phyloP scores from a whole-genome alignment of 2,329 filamentous ascomycete genomes.

The Penicillium sp. region DNA sequence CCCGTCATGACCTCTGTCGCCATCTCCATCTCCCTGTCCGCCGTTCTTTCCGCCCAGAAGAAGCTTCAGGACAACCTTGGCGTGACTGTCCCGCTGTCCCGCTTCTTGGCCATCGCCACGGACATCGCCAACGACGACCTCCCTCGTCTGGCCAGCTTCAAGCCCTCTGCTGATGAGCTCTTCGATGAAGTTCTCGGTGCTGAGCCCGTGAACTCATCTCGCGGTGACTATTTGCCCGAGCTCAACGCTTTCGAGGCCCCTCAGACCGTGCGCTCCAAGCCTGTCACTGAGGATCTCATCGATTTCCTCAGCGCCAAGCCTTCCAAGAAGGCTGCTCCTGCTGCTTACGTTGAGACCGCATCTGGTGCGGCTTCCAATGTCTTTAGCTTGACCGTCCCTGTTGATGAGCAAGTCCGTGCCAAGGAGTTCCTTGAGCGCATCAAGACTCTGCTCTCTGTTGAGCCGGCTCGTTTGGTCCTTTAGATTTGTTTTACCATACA shows the following conservation, averaged over 20 bases:
- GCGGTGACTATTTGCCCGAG: slow-evolving; percentile 70
- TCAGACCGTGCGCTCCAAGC: slow-evolving; percentile 34
- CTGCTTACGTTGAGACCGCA: slow-evolving; percentile 38
- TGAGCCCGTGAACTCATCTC: slow-evolving; percentile 44
- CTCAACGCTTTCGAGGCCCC: slow-evolving; percentile 56
- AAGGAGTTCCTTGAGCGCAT: slow-evolving; percentile 80
- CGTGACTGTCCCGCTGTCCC: slow-evolving; percentile 78
- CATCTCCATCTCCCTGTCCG: slow-evolving; percentile 74
- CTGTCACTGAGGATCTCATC: slow-evolving; percentile 71
- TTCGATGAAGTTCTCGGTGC: slow-evolving; percentile 84
- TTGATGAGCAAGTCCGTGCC: slow-evolving; percentile 79
- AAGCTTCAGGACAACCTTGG: slow-evolving; percentile 76
- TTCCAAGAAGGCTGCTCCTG: slow-evolving; percentile 33
- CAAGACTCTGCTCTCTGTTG: slow-evolving; percentile 78
- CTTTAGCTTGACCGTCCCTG: slow-evolving; percentile 78
- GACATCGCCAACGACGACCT: slow-evolving; percentile 87
- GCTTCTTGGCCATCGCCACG: slow-evolving; percentile 81
- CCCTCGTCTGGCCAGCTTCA: slow-evolving; percentile 64
- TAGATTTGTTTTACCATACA: slow-evolving; percentile 30
- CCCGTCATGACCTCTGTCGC: slow-evolving; percentile 53
- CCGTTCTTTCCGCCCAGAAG: slow-evolving; percentile 78
- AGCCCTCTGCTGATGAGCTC: slow-evolving; percentile 75
- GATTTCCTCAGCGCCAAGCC: slow-evolving; percentile 69
- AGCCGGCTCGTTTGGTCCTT: slow-evolving; percentile 72
- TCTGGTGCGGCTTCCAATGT: slow-evolving; percentile 63